Evolutionary conservation across 2,329 filamentous ascomycete genomes (phyloP).

Genomic region (Botrytis fabae): DNA sequence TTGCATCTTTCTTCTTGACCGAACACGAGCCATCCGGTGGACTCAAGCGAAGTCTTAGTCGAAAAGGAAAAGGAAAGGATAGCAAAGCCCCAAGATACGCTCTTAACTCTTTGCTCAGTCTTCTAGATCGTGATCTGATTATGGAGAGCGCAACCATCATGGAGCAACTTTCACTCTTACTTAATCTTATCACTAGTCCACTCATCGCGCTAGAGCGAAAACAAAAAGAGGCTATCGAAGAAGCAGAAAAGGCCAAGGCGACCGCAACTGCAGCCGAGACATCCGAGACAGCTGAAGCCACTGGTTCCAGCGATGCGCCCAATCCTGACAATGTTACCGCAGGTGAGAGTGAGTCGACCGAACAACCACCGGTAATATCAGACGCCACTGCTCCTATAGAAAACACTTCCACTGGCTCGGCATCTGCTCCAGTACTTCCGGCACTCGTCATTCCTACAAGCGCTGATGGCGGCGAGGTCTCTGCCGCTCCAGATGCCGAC

Average conservation of each 20-base stretch:
- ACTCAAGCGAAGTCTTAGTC: slow-evolving; percentile 72
- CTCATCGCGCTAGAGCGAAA: slow-evolving; percentile 80
- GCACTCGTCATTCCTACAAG: slow-evolving; percentile 16
- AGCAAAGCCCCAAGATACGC: slow-evolving; percentile 83
- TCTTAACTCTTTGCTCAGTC: slow-evolving; percentile 82
- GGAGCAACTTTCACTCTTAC: slow-evolving; percentile 83
- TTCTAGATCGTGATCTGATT: slow-evolving; percentile 90
- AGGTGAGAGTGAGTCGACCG: background rate
- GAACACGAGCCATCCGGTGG: slow-evolving; percentile 83
- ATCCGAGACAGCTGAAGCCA: slow-evolving; percentile 33
- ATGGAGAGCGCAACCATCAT: slow-evolving; percentile 97
- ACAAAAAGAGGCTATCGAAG: slow-evolving; percentile 68
- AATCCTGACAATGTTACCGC: slow-evolving; percentile 27
- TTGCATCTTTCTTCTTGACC: slow-evolving; percentile 88
- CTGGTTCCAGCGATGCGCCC: background rate
- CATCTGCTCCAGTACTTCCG: background rate
- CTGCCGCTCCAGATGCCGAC: slow-evolving; percentile 25
- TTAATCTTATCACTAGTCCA: slow-evolving; percentile 86
- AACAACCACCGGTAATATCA: slow-evolving; percentile 1
- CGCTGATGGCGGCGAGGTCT: slow-evolving; percentile 5
- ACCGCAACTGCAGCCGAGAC: slow-evolving; percentile 30
- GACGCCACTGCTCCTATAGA: background rate
- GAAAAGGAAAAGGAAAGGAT: slow-evolving; percentile 88
- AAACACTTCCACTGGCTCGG: background rate
- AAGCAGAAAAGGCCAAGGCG: slow-evolving; percentile 47